Conservation (phyloP, 192 early-diverging fungal species). For the Irineochytrium annulatum region DNA sequence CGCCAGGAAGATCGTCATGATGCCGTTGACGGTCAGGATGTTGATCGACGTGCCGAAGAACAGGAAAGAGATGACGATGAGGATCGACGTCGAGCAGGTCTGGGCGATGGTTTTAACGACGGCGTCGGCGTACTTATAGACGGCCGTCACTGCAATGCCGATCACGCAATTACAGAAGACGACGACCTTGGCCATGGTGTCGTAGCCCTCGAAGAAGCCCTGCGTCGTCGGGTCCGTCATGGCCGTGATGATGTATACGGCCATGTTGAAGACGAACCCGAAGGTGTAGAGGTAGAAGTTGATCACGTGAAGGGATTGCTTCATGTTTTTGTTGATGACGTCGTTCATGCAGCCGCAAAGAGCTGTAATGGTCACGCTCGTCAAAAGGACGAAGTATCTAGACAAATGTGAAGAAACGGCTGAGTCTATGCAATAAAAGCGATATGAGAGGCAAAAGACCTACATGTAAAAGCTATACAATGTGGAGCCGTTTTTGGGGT, state of each 20-base stretch:
- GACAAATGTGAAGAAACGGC: background rate
- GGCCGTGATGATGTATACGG: background rate
- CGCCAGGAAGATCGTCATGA: slow-evolving; percentile 5
- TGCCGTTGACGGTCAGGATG: background rate
- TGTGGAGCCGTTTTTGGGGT: background rate
- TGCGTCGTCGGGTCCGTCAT: background rate
- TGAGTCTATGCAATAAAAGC: background rate
- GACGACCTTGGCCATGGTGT: background rate
- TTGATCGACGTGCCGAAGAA: slow-evolving; percentile 2
- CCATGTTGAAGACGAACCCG: slow-evolving; percentile 6
- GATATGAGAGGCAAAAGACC: background rate
- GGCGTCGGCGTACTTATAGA: slow-evolving; percentile 25
- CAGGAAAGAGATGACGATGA: slow-evolving; percentile 4
- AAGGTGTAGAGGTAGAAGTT: slow-evolving; percentile 13
- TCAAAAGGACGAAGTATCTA: background rate
- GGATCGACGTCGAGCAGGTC: slow-evolving; percentile 4
- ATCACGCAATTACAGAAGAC: slow-evolving; percentile 15
- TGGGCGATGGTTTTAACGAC: slow-evolving; percentile 11
- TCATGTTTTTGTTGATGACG: slow-evolving; percentile 1
- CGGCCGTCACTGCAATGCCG: slow-evolving; percentile 14
- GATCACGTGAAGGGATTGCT: slow-evolving; percentile 6
- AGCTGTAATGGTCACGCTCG: slow-evolving; percentile 2
- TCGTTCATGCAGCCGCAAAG: slow-evolving; percentile 10
- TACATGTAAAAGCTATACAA: background rate
- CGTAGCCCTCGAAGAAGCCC: slow-evolving; percentile 20